Conservation (phyloP, 164 flowering plant genomes). For the Brasenia schreberi region DNA sequence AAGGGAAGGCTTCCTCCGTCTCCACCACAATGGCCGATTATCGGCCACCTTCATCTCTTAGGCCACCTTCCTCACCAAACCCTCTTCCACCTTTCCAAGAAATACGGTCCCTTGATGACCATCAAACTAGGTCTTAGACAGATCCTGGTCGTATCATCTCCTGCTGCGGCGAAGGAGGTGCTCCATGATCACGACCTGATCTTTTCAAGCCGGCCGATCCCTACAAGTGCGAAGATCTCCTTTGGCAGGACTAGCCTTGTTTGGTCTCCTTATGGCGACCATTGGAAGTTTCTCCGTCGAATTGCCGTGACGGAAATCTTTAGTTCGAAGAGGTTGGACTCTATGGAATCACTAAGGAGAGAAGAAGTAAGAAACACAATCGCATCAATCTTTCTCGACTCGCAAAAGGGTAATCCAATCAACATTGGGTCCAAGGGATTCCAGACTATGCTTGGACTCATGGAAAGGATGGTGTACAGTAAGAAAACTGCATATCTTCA, state of each 20-base stretch:
- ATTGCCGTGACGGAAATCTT: conserved; percentile 23
- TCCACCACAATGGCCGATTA: conserved; percentile 26
- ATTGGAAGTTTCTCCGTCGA: conserved; percentile 37
- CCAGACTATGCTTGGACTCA: neutral
- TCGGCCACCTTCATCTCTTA: conserved; percentile 29
- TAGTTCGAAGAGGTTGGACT: conserved; percentile 21
- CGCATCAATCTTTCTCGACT: neutral
- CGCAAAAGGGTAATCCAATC: neutral
- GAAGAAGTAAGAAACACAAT: conserved; percentile 15
- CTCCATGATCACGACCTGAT: conserved; percentile 25
- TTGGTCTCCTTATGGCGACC: conserved; percentile 29
- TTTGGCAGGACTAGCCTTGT: conserved; percentile 17
- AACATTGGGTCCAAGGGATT: neutral
- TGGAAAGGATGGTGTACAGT: neutral
- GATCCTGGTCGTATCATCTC: conserved; percentile 25
- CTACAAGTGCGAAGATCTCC: conserved; percentile 13
- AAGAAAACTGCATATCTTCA: neutral
- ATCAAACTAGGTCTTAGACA: conserved; percentile 27
- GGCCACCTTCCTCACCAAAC: conserved; percentile 28
- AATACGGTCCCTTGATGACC: conserved; percentile 38
- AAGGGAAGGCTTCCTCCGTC: conserved; percentile 5
- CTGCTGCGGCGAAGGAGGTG: conserved; percentile 26
- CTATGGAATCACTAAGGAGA: conserved; percentile 23
- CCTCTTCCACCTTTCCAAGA: conserved; percentile 22
- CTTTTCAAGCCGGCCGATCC: conserved; percentile 18